Evolutionary conservation across 1,284 basidiomycete species (phyloP), one percentile per base, ranked within the genome.

Genomic region (Malassezia obtusa): DNA sequence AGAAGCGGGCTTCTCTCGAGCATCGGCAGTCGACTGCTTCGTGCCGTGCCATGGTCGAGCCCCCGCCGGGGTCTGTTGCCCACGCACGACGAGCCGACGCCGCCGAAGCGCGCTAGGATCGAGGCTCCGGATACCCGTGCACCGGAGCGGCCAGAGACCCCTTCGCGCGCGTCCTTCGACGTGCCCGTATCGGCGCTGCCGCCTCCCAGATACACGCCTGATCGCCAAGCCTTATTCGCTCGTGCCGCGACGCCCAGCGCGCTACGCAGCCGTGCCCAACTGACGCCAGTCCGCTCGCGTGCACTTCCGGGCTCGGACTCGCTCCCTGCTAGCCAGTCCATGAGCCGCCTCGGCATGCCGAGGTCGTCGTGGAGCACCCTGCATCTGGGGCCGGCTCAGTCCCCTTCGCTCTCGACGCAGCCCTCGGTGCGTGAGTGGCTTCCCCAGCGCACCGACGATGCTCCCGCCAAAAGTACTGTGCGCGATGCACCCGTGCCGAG

Each of bases 351-450:
- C 17, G 36, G 19, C 5, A 11, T 22, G 15, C 15, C 28, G 15
- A 14, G 32, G 8, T 35, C 31, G 47, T 56, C 64, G 33, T 70
- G 67, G 67, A 58, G 57, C 39, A 58, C 55, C n/a, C 54, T 70
- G 55, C 59, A 65, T 36, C 56, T 70, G 4, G 63, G 60, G 7
- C 55, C 66, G 17, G 58, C 56, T 5, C 59, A 53, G 24, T 45
- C 48, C 7, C 58, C 59, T 0, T n/a, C 30, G 22, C 43, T 46
- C 19, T 45, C 25, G 37, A 33, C 26, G 24, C 25, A 19, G 12
- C 33, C 49, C 19, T 37, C 49, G 21, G 14, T 45, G 12, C 49
- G 24, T 2, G 36, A 30, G 5, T 31, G 33, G 12, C 17, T 41
- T 11, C 37, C 46, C 24, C 8, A 19, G 17, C 45, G 30, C 22